Percentiles rank a stretch among this genome's conserved stretches.
These are phyloP conservation scores for Chlorella sp. DNA, from an alignment of 139 green algal species.

Conservation along the genomic window DNA sequence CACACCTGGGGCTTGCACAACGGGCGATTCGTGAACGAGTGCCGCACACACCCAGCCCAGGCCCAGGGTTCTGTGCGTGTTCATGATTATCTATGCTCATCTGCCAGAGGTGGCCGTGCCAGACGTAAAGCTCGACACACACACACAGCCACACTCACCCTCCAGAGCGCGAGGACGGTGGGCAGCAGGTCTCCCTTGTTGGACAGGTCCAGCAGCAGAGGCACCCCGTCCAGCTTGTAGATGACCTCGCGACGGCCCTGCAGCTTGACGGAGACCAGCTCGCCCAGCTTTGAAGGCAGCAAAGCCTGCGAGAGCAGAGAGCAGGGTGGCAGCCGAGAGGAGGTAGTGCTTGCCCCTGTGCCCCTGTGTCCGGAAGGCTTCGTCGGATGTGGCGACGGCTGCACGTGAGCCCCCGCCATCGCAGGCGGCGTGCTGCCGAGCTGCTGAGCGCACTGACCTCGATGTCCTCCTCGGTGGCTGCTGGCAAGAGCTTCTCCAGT, in stretches of 20 bases:
- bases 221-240: slow-evolving; percentile 22
- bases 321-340: no score
- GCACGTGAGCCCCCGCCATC: no score
- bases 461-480: slow-evolving; percentile 6
- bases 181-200: slow-evolving; percentile 51
- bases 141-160: neutral
- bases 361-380: no score
- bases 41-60: no score
- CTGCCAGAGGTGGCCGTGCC: neutral
- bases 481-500: slow-evolving; percentile 2
- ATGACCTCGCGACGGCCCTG: slow-evolving; percentile 16
- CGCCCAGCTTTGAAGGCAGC: slow-evolving; percentile 48
- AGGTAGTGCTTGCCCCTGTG: no score
- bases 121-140: neutral
- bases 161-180: slow-evolving; percentile 53
- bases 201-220: slow-evolving; percentile 37
- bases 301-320: slow-evolving; percentile 30
- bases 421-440: no score
- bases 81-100: neutral
- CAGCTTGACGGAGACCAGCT: slow-evolving; percentile 47
- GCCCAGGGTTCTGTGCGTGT: no score
- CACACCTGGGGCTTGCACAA: no score
- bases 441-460: slow-evolving; percentile 10
- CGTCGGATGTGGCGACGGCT: no score
- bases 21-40: no score